Conservation (phyloP, 2,329 filamentous ascomycete species). For the Epichloe gansuensis region DNA sequence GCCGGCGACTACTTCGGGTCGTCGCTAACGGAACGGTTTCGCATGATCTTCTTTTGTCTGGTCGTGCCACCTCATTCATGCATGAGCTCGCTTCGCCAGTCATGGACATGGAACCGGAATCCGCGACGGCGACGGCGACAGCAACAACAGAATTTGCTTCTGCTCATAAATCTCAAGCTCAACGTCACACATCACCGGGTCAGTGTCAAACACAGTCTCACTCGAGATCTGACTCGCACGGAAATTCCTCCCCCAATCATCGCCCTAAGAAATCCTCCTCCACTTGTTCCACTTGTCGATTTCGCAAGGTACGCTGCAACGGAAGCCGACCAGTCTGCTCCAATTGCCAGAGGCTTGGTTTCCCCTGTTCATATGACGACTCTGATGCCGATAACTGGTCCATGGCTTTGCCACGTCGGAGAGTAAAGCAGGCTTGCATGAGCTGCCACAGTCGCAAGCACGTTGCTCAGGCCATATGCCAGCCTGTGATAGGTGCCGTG, state of each 20-base stretch:
- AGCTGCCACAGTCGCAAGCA: slow-evolving; percentile 45
- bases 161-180: neutral
- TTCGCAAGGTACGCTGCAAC: slow-evolving; percentile 46
- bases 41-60: neutral
- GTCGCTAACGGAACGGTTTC: neutral
- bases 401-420: slow-evolving; percentile 35
- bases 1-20: neutral
- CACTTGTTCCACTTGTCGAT: slow-evolving; percentile 41
- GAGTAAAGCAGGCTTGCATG: slow-evolving; percentile 43
- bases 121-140: neutral
- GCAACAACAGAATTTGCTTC: neutral
- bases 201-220: neutral
- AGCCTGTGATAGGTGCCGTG: slow-evolving; percentile 36
- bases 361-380: slow-evolving; percentile 44
- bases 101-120: slow-evolving; percentile 5
- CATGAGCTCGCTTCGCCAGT: neutral
- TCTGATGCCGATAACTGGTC: slow-evolving; percentile 28
- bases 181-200: neutral
- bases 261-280: slow-evolving; percentile 29
- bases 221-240: neutral
- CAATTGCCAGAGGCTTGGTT: slow-evolving; percentile 46
- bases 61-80: too few relatives aligned
- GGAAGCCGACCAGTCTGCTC: slow-evolving; percentile 39
- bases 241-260: slow-evolving; percentile 13
- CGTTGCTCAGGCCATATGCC: slow-evolving; percentile 45